Evolutionary conservation across 2,329 filamentous ascomycete species (phyloP), one percentile per base, ranked within the genome.

Genomic region (Colletotrichum sp.): DNA sequence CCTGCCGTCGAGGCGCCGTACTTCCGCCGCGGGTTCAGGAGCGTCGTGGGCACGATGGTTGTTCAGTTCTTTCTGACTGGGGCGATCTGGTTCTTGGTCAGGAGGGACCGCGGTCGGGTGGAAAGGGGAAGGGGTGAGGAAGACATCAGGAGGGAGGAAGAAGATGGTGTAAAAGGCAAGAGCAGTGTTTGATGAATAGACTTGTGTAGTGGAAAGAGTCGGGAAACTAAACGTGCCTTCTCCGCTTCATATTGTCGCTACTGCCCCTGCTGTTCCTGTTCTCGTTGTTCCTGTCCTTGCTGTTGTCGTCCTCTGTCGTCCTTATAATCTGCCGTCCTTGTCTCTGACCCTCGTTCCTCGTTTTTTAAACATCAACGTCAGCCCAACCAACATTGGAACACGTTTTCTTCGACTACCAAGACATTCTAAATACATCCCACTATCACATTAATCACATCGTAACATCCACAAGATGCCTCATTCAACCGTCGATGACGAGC

Each of bases 1-100:
- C 83, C 85, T 0, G 84, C 85, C 1, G 80, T 79, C 8, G 78
- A 80, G 18, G 84, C 83, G 12, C 84, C 84, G 10, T 79, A 79
- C 26, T 87, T 85, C 67, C 76, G 76, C 18, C 79, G 75, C 9
- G 81, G 80, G 3, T 82, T 82, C 43, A 78, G 77, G 24, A 81
- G 81, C 30, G 79, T 80, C n/a, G 76, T 86, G 8, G 80, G 77
- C 8, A 85, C 83, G 1, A 81, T 81, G 2, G 70, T 85, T 7
- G 77, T 79, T 28, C 84, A 85, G 79, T 76, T 85, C 64, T 56
- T 73, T 32, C n/a, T 75, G 38, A 68, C 73, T 10, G 73, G 38
- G 12, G 69, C 64, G 13, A 73, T 73, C 2, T 75, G 73, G 69
- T 68, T 58, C 12, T 21, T 75, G 36, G 56, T 24, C 10, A 73